phyloP scores from a whole-genome alignment of 352 stramenopile genomes.

The Phytophthora megakarya region DNA sequence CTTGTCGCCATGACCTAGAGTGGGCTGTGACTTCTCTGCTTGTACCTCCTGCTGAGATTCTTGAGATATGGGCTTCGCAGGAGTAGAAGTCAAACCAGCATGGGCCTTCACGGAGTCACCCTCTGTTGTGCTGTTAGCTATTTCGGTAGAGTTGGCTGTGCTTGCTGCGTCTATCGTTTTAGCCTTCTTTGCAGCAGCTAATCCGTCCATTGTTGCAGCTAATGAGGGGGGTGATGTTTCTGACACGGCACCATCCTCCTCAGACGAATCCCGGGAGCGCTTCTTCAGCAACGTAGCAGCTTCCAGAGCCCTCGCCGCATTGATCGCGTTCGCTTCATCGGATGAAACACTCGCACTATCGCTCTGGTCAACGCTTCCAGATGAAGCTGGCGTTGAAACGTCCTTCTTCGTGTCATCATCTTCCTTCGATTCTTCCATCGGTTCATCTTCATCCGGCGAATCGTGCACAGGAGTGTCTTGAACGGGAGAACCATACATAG shows the following conservation, averaged over 20 bases:
- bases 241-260: conserved; percentile 25
- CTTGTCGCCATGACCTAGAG: conserved; percentile 8
- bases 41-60: conserved; percentile 8
- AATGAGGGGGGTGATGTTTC: conserved; percentile 13
- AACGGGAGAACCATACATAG: conserved; percentile 68
- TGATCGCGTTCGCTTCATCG: conserved; percentile 39
- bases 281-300: conserved; percentile 62
- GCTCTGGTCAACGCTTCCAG: conserved; percentile 48
- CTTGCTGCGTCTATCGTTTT: conserved; percentile 38
- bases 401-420: conserved; percentile 45
- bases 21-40: conserved; percentile 12
- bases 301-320: conserved; percentile 34
- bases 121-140: conserved; percentile 24
- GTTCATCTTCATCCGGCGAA: conserved; percentile 49
- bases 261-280: conserved; percentile 39
- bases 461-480: conserved; percentile 48
- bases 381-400: conserved; percentile 37
- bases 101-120: conserved; percentile 32
- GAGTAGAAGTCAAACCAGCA: conserved; percentile 5
- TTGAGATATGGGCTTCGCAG: conserved; percentile 8
- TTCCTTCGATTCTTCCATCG: conserved; percentile 42
- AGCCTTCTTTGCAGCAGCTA: conserved; percentile 34
- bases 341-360: conserved; percentile 52
- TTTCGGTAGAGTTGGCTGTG: conserved; percentile 4
- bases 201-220: conserved; percentile 12